These are phyloP conservation scores for Cercophora scortea DNA, from an alignment of 495 filamentous ascomycete genomes.

Conservation along the genomic window DNA sequence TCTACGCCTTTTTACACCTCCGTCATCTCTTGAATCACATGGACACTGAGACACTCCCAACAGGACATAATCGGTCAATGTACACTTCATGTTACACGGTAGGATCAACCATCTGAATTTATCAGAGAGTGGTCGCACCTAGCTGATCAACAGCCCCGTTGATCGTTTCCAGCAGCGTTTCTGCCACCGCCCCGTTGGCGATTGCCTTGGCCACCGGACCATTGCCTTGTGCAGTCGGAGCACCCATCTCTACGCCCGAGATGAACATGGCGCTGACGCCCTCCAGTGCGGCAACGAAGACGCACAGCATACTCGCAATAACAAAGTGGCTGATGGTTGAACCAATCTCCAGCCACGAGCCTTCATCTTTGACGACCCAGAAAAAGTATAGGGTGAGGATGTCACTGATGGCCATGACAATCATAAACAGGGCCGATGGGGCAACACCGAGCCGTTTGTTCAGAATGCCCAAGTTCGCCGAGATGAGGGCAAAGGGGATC, in stretches of 20 bases:
- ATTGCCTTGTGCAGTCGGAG: slow-evolving; percentile 7
- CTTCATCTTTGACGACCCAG: slow-evolving; percentile 92
- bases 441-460: slow-evolving; percentile 77
- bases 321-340: slow-evolving; percentile 90
- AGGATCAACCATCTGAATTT: not conserved
- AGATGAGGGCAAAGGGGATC: slow-evolving; percentile 90
- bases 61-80: too few relatives aligned
- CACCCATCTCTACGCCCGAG: slow-evolving; percentile 67
- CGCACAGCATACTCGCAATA: slow-evolving; percentile 80
- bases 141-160: slow-evolving; percentile 14
- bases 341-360: slow-evolving; percentile 95
- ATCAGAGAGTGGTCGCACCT: not conserved
- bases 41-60: too few relatives aligned
- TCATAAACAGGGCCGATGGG: slow-evolving; percentile 82
- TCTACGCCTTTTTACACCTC: too few relatives aligned
- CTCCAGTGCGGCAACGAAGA: slow-evolving; percentile 88
- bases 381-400: slow-evolving; percentile 96
- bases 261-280: slow-evolving; percentile 78
- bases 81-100: too few relatives aligned
- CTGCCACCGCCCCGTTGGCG: slow-evolving; percentile 17
- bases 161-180: slow-evolving; percentile 10
- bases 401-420: slow-evolving; percentile 88
- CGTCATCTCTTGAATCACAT: too few relatives aligned
- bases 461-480: slow-evolving; percentile 88
- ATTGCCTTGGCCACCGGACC: slow-evolving; percentile 25